These are phyloP conservation scores for Leccinum olivaceopallidum DNA, from an alignment of 768 basidiomycete genomes.

Conservation along the genomic window DNA sequence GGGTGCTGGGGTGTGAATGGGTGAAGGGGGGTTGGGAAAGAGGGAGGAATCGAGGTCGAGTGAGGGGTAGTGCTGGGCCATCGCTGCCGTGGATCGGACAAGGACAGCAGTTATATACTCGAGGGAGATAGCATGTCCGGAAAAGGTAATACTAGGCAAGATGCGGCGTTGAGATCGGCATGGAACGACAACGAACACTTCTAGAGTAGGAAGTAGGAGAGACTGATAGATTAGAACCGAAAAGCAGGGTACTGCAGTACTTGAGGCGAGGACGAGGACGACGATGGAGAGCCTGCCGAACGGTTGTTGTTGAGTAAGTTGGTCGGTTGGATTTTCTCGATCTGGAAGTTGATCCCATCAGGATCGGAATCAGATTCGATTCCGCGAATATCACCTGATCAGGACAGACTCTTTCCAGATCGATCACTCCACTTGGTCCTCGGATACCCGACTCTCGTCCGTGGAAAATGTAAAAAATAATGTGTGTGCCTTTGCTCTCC, in stretches of 20 bases:
- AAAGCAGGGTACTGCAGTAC: background rate
- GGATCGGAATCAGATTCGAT: conserved; percentile 25
- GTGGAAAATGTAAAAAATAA: background rate
- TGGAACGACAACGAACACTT: conserved; percentile 4
- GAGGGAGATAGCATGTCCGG: background rate
- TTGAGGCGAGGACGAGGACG: background rate
- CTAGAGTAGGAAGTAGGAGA: conserved; percentile 1
- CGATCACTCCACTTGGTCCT: conserved; percentile 17
- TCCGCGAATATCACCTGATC: conserved; percentile 23
- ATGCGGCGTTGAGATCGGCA: conserved; percentile 21
- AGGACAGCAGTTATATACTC: conserved; percentile 19
- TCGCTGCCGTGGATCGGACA: conserved; percentile 15
- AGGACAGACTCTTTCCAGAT: background rate
- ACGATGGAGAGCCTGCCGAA: background rate
- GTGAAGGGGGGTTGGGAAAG: conserved; percentile 6
- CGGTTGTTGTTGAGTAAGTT: background rate
- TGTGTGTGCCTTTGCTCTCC: background rate
- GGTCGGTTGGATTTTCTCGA: conserved; percentile 2
- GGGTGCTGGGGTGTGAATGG: background rate
- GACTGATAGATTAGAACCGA: background rate
- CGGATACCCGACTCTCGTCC: conserved; percentile 19
- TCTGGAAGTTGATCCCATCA: conserved; percentile 25
- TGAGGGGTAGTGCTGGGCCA: conserved; percentile 21
- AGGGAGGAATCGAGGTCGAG: conserved; percentile 11
- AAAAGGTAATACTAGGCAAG: conserved; percentile 15